Evolutionary conservation across 495 filamentous ascomycete genomes (phyloP), one percentile per base, ranked within the genome.

Genomic region (Antarctomyces pellizariae): DNA sequence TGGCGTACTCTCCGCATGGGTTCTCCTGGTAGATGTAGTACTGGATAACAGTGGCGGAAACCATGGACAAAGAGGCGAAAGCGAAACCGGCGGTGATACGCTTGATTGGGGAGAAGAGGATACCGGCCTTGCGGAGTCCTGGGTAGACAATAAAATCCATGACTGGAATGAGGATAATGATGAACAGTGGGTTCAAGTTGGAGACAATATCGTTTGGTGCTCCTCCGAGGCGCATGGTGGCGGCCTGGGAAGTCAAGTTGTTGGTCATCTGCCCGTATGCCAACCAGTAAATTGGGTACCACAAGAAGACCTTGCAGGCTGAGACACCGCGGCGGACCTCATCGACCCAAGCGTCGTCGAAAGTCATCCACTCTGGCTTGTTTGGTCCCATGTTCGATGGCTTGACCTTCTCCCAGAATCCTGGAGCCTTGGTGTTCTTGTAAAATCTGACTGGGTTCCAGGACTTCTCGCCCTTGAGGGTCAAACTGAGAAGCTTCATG

Each of bases 131-230:
- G 25, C 67, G 67, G 8, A 84, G 50, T 3, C 44, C 37, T 0
- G 78, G 78, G 43, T 82, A 89, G 23, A 82, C 18, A 25, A 75
- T n/a, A 6, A 52, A 47, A 38, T 89, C 75, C 32, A 64, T 53
- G 29, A 84, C 59, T 5, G 78, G 78, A 30, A 79, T 75, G 37
- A 82, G 62, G 45, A 84, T 70, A 42, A 84, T 59, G 24, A 84
- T 51, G 3, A 71, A 54, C 29, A 84, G 48, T 4, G 77, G 73
- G 43, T 83, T 68, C 17, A 86, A 60, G 46, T 84, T 86, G 36
- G 59, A 60, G 38, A 84, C 52, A 11, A 83, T 54, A 38, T 86
- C 77, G 47, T 84, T 79, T 24, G 77, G 77, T 0, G 77, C 61
- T 7, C 73, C 71, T 25, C 61, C 57, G 12, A 75, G 56, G 5